A percentile compares a stretch with the other conserved stretches of the same genome.
Evolutionary conservation across 75 land plant genomes (phyloP).

Genomic region (Larix kaempferi): DNA sequence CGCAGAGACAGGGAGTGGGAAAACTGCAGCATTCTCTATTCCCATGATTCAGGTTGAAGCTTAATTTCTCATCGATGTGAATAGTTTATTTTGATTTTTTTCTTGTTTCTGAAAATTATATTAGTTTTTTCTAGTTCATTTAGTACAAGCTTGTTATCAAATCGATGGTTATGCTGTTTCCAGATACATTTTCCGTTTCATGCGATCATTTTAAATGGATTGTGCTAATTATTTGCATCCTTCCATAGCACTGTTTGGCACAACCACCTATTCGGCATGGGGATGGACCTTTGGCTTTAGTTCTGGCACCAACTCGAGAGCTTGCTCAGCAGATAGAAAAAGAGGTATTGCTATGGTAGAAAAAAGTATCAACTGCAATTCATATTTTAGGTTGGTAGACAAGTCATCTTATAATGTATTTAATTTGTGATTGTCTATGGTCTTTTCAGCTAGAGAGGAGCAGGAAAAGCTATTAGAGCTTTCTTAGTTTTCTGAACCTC

Average conservation of each 20-base stretch:
- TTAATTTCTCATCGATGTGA: neutral
- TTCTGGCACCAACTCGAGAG: conserved; percentile 79
- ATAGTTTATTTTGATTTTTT: neutral
- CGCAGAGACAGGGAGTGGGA: conserved; percentile 84
- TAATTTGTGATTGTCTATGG: neutral
- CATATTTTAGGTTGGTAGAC: neutral
- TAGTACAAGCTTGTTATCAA: neutral
- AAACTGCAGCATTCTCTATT: conserved; percentile 77
- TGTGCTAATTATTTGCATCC: conserved; percentile 1
- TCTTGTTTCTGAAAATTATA: neutral
- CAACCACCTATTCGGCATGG: conserved; percentile 66
- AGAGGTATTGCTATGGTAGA: conserved; percentile 30
- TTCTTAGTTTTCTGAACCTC: neutral
- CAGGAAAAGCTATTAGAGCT: neutral
- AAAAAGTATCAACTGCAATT: neutral
- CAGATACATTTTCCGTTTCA: neutral
- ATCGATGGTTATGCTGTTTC: neutral
- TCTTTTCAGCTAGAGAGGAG: neutral
- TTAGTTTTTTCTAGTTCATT: neutral
- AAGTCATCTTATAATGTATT: neutral
- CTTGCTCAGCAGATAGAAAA: conserved; percentile 86
- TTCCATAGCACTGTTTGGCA: conserved; percentile 61
- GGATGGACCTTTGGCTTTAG: conserved; percentile 77
- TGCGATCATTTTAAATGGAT: neutral
- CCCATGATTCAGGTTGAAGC: conserved; percentile 72